Evolutionary conservation across 139 green algal genomes (phyloP).

Genomic region (Chlamydomonas incerta): DNA sequence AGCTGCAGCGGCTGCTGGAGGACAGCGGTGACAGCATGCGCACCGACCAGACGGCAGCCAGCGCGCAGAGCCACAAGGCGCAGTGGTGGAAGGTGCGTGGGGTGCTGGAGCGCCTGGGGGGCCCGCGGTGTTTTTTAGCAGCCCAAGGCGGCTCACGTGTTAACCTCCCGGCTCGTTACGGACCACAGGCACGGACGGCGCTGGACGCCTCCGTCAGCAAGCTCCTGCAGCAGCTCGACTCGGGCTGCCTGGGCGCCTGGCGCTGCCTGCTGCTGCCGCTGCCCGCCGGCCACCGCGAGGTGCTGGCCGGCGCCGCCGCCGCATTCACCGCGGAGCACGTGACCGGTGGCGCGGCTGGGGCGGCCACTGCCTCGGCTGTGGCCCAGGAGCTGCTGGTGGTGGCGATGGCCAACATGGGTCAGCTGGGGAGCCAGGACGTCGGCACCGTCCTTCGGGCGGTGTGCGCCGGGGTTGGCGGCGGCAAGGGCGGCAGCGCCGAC

Average conservation of each 20-base stretch:
- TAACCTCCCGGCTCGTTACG: too few relatives aligned
- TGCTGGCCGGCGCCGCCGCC: conserved; percentile 10
- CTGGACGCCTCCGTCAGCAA: conserved; percentile 67
- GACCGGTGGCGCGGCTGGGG: neutral
- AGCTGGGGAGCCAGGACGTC: conserved; percentile 36
- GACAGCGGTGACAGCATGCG: conserved; percentile 75
- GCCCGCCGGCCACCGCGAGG: neutral
- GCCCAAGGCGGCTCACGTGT: too few relatives aligned
- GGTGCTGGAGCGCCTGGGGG: too few relatives aligned
- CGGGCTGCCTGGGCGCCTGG: conserved; percentile 78
- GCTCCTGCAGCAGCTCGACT: conserved; percentile 69
- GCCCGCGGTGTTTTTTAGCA: too few relatives aligned
- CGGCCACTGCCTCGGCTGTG: neutral
- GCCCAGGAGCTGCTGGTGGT: conserved; percentile 12
- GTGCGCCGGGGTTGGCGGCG: neutral
- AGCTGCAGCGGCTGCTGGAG: conserved; percentile 62
- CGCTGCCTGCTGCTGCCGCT: conserved; percentile 59
- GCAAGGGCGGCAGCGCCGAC: neutral
- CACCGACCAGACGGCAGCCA: conserved; percentile 22
- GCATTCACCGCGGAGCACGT: conserved; percentile 42
- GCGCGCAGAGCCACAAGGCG: conserved; percentile 38
- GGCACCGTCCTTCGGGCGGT: neutral
- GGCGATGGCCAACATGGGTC: conserved; percentile 1
- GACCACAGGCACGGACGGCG: conserved; percentile 51
- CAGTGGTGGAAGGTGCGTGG: conserved; percentile 59